Evolutionary conservation across 2,329 filamentous ascomycete species (phyloP), one percentile per base, ranked within the genome.

Genomic region (Colletotrichum acutatum): DNA sequence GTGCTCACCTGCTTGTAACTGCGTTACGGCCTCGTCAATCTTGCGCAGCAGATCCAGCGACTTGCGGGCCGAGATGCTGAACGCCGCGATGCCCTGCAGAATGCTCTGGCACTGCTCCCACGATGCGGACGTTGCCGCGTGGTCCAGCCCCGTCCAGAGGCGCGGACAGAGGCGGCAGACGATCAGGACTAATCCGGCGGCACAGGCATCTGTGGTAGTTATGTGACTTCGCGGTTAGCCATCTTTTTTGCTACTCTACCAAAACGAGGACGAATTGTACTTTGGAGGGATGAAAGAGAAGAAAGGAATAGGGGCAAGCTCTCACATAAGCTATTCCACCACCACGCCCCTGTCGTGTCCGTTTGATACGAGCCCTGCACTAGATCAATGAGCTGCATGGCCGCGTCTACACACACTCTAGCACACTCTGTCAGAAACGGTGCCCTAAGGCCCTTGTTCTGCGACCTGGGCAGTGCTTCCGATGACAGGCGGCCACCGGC

Each of bases 281-380:
- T 6, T 8, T 4, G 19, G 19, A 12, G 16, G 5, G 16, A 7
- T 37, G 5, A 14, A 37, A 37, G 34, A 19, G 42, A 16, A 19
- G 42, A 46, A 46, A 19, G 16, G 32, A 32, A 12, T n/a, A n/a
- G 42, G 59, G 5, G 37, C 16, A 5, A 19, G 59, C 8, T 32
- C 80, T 49, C 77, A 83, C 82, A 84, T 19, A 83, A 82, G 11
- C 79, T 80, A 67, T 83, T 83, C 71, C 83, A 83, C 82, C 82
- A 83, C 82, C 81, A 83, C 4, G 78, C 76, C 26, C 80, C 80
- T 3, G 78, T 78, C 1, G 75, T 52, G 1, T 78, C 72, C 1
- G 78, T 78, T 52, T 68, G 63, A 49, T 80, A 79, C 4, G 78
- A 82, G 14, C 78, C 71, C 37, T 80, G 71, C 1, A 83, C 74